Evolutionary conservation across 2,329 filamentous ascomycete species (phyloP).

Genomic region (Aureobasidium sp.): DNA sequence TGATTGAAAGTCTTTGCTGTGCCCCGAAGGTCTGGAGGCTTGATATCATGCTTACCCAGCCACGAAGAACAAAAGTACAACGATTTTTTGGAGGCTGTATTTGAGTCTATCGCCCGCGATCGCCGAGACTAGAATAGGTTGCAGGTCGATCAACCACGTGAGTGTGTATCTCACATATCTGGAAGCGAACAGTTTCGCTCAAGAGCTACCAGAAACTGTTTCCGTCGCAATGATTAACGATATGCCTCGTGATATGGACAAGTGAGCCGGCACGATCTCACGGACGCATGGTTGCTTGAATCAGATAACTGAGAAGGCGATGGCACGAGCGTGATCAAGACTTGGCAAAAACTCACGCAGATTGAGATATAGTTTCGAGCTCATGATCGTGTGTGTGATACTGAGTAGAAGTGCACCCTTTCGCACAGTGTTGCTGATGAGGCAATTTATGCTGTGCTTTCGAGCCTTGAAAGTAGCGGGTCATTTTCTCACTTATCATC

Average conservation of each 20-base stretch:
- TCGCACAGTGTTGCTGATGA: no score
- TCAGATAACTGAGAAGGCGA: no score
- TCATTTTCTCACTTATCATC: no score
- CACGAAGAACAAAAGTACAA: constrained; percentile 22
- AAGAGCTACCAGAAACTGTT: no score
- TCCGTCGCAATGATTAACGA: background rate
- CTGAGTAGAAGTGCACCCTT: no score
- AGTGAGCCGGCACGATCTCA: constrained; percentile 14
- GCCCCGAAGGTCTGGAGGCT: constrained; percentile 24
- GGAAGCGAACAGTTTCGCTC: constrained; percentile 14
- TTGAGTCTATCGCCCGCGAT: constrained; percentile 16
- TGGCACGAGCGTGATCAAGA: no score
- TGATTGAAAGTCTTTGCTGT: constrained; percentile 15
- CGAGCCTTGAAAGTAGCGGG: no score
- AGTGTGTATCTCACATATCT: constrained; percentile 19
- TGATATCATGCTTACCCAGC: constrained; percentile 25
- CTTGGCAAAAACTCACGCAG: no score
- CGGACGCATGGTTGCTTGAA: constrained; percentile 23
- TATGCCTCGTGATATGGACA: constrained; percentile 16
- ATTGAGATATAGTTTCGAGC: no score
- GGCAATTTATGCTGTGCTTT: no score
- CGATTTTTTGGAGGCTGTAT: constrained; percentile 20
- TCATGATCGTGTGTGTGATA: no score
- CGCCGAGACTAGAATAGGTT: constrained; percentile 20
- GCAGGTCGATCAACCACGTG: constrained; percentile 19